Evolutionary conservation across 192 early-diverging fungal species (phyloP), one percentile per base, ranked within the genome.

Genomic region (Geosiphon pyriformis): DNA sequence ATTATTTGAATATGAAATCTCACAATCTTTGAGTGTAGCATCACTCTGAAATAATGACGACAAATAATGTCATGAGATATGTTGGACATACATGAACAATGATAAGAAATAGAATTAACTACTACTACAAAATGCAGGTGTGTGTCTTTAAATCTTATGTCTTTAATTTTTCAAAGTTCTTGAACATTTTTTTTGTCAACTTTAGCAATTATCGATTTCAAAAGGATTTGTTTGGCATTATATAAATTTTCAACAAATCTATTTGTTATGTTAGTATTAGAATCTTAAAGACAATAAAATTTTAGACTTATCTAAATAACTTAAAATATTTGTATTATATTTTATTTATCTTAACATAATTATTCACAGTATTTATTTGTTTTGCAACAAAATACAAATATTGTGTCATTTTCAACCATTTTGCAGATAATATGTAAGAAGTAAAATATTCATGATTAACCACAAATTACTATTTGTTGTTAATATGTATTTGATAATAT

Each of bases 181-280:
- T 27, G 12, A 46, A 61, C 11, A 47, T 27, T 61, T 11, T 61
- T 25, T 61, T 61, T 37, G 18, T 11, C 26, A 47, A 61, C 42
- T 61, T 61, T 25, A 25, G 59, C 37, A 61, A 27, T 47, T 22
- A 61, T 61, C 26, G 42, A 61, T 47, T 47, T 61, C 8, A 61
- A 61, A 6, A 29, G 37, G 47, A 61, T 61, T 61, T 61, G 35
- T 47, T 61, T 61, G 25, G 37, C 25, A 61, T 61, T 26, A 61
- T 57, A 57, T 1, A 32, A 15, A 18, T 57, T n/a, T n/a, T 57
- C 17, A 57, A 57, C 17, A 32, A 57, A 61, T 27, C 25, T 1
- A 42, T 61, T 27, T 10, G 12, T n/a, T 29, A 46, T 12, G 8
- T 46, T 12, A 61, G 27, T 1, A 10, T 47, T 25, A 3, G 20